Evolutionary conservation across 805 yeast genomes (phyloP).

Genomic region (Kurtzmaniella cleridarum): DNA sequence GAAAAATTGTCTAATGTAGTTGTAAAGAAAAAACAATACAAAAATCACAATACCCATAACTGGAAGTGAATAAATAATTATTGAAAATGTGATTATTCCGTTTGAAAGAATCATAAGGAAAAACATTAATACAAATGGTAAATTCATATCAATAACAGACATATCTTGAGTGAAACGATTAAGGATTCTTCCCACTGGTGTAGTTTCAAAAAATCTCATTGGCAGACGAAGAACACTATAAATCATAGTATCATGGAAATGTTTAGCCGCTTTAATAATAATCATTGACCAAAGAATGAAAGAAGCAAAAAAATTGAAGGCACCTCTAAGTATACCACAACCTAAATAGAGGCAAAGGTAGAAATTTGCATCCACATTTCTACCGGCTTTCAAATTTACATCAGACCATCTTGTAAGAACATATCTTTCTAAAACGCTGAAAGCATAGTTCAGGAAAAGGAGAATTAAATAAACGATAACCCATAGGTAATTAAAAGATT

Average conservation of each 20-base stretch:
- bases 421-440: slow-evolving; percentile 19
- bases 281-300: slow-evolving; percentile 27
- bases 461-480: slow-evolving; percentile 19
- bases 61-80: slow-evolving; percentile 28
- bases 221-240: slow-evolving; percentile 30
- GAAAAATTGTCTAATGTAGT: slow-evolving; percentile 23
- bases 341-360: slow-evolving; percentile 22
- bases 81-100: slow-evolving; percentile 22
- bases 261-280: slow-evolving; percentile 24
- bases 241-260: slow-evolving; percentile 35
- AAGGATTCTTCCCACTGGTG: slow-evolving; percentile 36
- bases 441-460: slow-evolving; percentile 14
- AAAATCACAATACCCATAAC: slow-evolving; percentile 24
- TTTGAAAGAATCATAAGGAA: slow-evolving; percentile 18
- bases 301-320: slow-evolving; percentile 21
- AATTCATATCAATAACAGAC: slow-evolving; percentile 24
- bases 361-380: slow-evolving; percentile 18
- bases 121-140: slow-evolving; percentile 25
- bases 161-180: slow-evolving; percentile 37
- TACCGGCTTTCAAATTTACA: slow-evolving; percentile 17
- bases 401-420: slow-evolving; percentile 35
- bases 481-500: slow-evolving; percentile 26
- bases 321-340: slow-evolving; percentile 24
- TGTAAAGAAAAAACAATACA: slow-evolving; percentile 23
- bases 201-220: slow-evolving; percentile 38